Conservation (phyloP, 129 eudicot genomes). For the Flaveria robusta region DNA sequence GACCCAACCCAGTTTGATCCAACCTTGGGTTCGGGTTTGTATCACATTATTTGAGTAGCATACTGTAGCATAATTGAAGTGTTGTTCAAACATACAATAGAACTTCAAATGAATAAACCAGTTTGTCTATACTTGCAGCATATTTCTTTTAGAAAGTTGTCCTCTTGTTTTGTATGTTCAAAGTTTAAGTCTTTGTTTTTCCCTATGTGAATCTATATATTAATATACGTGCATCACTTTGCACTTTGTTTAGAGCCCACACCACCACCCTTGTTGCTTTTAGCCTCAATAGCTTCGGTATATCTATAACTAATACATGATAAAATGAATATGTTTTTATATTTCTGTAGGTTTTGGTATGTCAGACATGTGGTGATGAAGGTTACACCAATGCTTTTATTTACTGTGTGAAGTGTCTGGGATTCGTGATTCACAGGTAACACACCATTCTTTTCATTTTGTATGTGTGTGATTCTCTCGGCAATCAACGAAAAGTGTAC, state of each 20-base stretch:
- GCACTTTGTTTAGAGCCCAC: background rate
- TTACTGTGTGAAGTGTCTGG: slow-evolving; percentile 57
- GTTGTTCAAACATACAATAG: background rate
- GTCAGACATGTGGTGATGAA: slow-evolving; percentile 58
- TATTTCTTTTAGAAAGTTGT: background rate
- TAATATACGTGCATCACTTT: background rate
- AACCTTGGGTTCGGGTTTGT: no score
- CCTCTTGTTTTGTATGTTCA: background rate
- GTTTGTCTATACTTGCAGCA: background rate
- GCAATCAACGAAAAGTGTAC: background rate
- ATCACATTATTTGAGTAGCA: no score
- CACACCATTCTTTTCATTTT: slow-evolving; percentile 18
- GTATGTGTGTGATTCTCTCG: background rate
- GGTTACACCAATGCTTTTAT: slow-evolving; percentile 53
- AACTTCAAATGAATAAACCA: background rate
- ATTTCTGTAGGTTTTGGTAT: slow-evolving; percentile 48
- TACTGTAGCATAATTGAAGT: background rate
- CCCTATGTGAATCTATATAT: background rate
- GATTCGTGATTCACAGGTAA: slow-evolving; percentile 60
- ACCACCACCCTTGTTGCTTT: background rate
- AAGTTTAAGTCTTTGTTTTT: background rate
- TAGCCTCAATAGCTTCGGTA: background rate
- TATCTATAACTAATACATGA: background rate
- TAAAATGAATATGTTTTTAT: background rate
- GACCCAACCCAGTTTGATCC: no score